These are phyloP conservation scores for Tilletiopsis washingtonensis DNA, from an alignment of 1,284 basidiomycete species.

Conservation along the genomic window DNA sequence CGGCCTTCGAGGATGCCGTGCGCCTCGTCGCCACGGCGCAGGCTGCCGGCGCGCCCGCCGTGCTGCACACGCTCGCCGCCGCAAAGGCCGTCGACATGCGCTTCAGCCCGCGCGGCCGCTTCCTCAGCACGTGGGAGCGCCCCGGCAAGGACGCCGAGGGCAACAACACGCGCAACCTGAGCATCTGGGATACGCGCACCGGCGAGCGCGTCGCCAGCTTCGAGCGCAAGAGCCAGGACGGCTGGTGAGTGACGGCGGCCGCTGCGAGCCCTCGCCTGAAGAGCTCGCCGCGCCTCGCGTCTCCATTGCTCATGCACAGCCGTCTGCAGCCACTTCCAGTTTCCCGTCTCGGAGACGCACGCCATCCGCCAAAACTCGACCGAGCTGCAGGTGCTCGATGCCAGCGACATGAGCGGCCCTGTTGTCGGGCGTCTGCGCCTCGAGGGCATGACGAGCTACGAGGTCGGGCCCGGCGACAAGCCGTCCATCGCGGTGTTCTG, in stretches of 20 bases:
- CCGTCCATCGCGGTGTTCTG: slow-evolving; percentile 81
- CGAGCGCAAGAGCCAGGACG: slow-evolving; percentile 72
- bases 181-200: slow-evolving; percentile 71
- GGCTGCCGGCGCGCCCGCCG: slow-evolving; percentile 27
- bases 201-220: slow-evolving; percentile 73
- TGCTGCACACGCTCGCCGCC: slow-evolving; percentile 46
- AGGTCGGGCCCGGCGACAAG: slow-evolving; percentile 72
- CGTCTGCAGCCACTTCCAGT: slow-evolving; percentile 57
- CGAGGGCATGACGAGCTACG: slow-evolving; percentile 68
- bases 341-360: slow-evolving; percentile 82
- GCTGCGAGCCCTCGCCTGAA: neutral
- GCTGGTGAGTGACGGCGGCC: slow-evolving; percentile 53
- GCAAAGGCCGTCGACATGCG: slow-evolving; percentile 71
- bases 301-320: too few relatives aligned
- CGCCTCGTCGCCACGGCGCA: slow-evolving; percentile 58
- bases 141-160: slow-evolving; percentile 62
- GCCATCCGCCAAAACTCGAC: slow-evolving; percentile 71
- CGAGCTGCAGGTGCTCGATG: slow-evolving; percentile 78
- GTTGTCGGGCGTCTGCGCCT: slow-evolving; percentile 71
- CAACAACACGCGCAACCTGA: slow-evolving; percentile 63
- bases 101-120: slow-evolving; percentile 87
- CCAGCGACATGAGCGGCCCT: slow-evolving; percentile 62
- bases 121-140: slow-evolving; percentile 88
- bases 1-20: neutral
- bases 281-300: neutral